Percentiles rank a stretch among this genome's conserved stretches.
Conservation (phyloP, 2,329 filamentous ascomycete species). For the Ceratocystis lukuohia region DNA sequence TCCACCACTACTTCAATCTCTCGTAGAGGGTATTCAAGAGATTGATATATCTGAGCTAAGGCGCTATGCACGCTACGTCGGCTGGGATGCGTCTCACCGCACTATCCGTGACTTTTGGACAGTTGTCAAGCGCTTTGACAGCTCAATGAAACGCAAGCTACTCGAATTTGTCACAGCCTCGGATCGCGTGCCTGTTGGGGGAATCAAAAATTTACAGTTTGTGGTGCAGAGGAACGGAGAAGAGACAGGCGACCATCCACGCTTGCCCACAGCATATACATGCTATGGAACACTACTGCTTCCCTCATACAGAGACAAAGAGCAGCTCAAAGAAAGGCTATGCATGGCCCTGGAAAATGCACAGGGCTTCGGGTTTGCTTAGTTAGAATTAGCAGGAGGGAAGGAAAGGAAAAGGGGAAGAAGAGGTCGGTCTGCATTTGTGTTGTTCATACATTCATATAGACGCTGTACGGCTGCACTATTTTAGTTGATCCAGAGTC, state of each 20-base stretch:
- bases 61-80: slow-evolving; percentile 62
- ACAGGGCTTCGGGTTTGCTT: slow-evolving; percentile 78
- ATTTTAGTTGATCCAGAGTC: background rate
- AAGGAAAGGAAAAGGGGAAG: background rate
- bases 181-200: slow-evolving; percentile 78
- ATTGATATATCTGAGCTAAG: slow-evolving; percentile 67
- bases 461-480: background rate
- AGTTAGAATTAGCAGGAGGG: background rate
- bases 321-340: slow-evolving; percentile 60
- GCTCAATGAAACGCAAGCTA: slow-evolving; percentile 58
- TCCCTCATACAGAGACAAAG: slow-evolving; percentile 63
- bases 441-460: background rate
- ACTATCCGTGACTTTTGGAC: slow-evolving; percentile 74
- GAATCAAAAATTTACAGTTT: slow-evolving; percentile 70
- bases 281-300: slow-evolving; percentile 83
- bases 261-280: slow-evolving; percentile 75
- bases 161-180: slow-evolving; percentile 92
- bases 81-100: slow-evolving; percentile 56
- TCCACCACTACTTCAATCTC: slow-evolving; percentile 54
- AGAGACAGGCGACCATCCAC: slow-evolving; percentile 39
- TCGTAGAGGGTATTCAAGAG: slow-evolving; percentile 71
- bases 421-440: background rate
- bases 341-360: slow-evolving; percentile 78
- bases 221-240: slow-evolving; percentile 65
- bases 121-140: slow-evolving; percentile 54